These are phyloP conservation scores for Paralagenidium karlingii DNA, from an alignment of 352 stramenopile genomes.

Conservation along the genomic window DNA sequence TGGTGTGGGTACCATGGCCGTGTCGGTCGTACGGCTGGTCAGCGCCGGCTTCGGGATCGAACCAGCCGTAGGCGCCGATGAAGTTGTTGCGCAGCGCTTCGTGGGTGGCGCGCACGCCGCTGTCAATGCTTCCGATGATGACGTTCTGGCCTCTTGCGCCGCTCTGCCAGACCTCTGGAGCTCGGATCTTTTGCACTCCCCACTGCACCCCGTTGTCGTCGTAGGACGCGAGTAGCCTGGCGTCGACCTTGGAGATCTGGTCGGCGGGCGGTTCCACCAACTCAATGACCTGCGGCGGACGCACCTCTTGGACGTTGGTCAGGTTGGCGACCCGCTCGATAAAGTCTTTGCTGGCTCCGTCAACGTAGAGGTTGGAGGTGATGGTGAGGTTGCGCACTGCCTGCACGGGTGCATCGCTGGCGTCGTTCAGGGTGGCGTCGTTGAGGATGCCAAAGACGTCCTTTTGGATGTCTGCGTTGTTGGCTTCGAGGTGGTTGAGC, in stretches of 20 bases:
- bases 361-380: no score
- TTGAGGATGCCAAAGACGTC: no score
- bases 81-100: slow-evolving; percentile 17
- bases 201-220: slow-evolving; percentile 44
- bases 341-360: no score
- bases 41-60: slow-evolving; percentile 15
- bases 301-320: slow-evolving; percentile 1
- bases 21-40: slow-evolving; percentile 20
- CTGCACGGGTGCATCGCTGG: no score
- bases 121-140: slow-evolving; percentile 33
- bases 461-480: no score
- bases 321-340: slow-evolving; percentile 10
- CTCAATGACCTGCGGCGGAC: slow-evolving; percentile 2
- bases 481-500: no score
- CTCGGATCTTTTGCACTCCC: slow-evolving; percentile 22
- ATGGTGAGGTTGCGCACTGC: no score
- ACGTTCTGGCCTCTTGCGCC: slow-evolving; percentile 19
- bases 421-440: no score
- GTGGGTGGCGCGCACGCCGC: slow-evolving; percentile 22
- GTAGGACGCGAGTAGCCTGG: no score
- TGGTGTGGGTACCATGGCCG: slow-evolving; percentile 38
- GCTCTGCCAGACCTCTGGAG: slow-evolving; percentile 19
- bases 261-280: neutral
- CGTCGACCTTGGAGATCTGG: no score
- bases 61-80: slow-evolving; percentile 22